Evolutionary conservation across 2,329 filamentous ascomycete species (phyloP).

Genomic region (Blastomyces gilchristii): DNA sequence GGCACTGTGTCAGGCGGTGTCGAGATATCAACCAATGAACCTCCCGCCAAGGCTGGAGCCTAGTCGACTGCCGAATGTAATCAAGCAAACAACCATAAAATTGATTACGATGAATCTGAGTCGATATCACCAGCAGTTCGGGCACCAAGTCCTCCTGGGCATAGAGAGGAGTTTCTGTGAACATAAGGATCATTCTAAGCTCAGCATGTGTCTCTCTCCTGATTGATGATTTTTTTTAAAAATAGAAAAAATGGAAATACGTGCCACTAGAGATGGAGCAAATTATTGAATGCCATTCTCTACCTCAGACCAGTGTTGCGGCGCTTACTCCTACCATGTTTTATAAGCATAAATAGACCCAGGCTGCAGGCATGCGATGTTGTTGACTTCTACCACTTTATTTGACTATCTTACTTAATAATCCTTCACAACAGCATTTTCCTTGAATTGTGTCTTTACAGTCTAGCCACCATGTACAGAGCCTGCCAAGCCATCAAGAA

Average conservation of each 20-base stretch:
- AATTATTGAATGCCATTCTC: too few relatives aligned
- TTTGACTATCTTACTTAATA: conserved; percentile 1
- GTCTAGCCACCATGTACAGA: conserved; percentile 2
- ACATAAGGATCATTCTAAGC: too few relatives aligned
- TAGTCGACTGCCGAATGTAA: too few relatives aligned
- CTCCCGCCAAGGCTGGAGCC: too few relatives aligned
- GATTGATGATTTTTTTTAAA: background rate
- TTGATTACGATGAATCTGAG: too few relatives aligned
- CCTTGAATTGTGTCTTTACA: conserved; percentile 1
- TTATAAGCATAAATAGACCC: conserved; percentile 4
- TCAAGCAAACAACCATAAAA: too few relatives aligned
- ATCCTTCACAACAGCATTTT: conserved; percentile 1
- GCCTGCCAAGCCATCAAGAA: conserved; percentile 9
- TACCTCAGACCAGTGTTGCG: too few relatives aligned
- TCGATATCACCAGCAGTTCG: background rate
- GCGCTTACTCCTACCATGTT: background rate
- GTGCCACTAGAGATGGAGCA: background rate
- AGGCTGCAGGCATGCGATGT: background rate
- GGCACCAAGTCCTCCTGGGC: conserved; percentile 1
- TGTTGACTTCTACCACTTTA: conserved; percentile 3
- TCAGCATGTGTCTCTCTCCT: background rate
- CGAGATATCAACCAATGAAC: too few relatives aligned
- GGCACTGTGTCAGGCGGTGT: too few relatives aligned
- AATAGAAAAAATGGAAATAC: background rate
- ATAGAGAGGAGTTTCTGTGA: conserved; percentile 3